A percentile compares a stretch with the other conserved stretches of the same genome.
These are phyloP conservation scores for Talaromyces sp. DNA, from an alignment of 2,329 filamentous ascomycete genomes.

Conservation along the genomic window DNA sequence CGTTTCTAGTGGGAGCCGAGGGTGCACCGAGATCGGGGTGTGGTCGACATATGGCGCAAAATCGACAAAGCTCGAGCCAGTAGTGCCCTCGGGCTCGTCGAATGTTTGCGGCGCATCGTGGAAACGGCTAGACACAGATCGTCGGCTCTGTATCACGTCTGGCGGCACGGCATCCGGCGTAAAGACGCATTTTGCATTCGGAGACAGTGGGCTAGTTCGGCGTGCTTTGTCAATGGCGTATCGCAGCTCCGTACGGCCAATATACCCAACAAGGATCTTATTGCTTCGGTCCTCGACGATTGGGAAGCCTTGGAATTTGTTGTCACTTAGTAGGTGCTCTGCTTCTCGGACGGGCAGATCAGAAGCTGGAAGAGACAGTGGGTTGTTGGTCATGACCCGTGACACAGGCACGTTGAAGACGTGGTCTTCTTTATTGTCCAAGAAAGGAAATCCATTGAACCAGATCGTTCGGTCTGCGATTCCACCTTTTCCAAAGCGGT, in stretches of 20 bases:
- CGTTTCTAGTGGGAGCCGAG: constrained; percentile 84
- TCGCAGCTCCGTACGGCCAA: constrained; percentile 83
- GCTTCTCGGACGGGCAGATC: constrained; percentile 72
- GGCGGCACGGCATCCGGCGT: constrained; percentile 44
- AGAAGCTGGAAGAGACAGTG: constrained; percentile 66
- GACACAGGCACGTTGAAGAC: constrained; percentile 93
- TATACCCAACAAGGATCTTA: constrained; percentile 79
- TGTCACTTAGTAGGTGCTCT: constrained; percentile 69
- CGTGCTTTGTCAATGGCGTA: constrained; percentile 83
- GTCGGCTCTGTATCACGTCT: constrained; percentile 13
- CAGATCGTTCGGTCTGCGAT: constrained; percentile 98
- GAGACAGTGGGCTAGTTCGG: constrained; percentile 60
- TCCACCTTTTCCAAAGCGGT: constrained; percentile 88
- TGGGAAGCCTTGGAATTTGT: constrained; percentile 87
- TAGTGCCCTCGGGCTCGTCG: constrained; percentile 54
- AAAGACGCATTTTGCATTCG: constrained; percentile 70
- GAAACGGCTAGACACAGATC: background rate
- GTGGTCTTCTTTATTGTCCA: constrained; percentile 96
- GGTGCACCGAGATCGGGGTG: constrained; percentile 86
- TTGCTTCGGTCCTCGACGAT: constrained; percentile 70
- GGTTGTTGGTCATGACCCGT: constrained; percentile 75
- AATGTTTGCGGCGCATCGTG: constrained; percentile 47
- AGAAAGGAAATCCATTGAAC: constrained; percentile 94
- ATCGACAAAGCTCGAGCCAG: constrained; percentile 59
- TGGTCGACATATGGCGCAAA: constrained; percentile 84